A percentile compares a stretch with the other conserved stretches of the same genome.
Evolutionary conservation across 2,329 filamentous ascomycete species (phyloP).

Genomic region (Cytospora paraplurivora): DNA sequence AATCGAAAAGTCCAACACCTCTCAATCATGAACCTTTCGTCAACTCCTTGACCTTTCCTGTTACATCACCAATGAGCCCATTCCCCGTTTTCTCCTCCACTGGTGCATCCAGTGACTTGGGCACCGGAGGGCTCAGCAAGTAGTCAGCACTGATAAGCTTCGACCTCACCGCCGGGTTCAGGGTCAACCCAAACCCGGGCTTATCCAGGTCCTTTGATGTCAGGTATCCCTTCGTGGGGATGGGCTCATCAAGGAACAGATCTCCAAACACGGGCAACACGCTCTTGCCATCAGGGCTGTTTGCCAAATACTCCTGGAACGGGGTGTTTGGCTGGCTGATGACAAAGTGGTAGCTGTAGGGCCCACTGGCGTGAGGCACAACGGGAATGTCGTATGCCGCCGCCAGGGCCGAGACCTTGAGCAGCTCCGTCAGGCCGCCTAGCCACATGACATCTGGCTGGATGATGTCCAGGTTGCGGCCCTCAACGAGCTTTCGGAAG

Average conservation of each 20-base stretch:
- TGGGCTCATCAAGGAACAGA: constrained; percentile 86
- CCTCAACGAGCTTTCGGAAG: constrained; percentile 91
- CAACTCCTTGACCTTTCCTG: constrained; percentile 41
- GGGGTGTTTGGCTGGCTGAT: constrained; percentile 90
- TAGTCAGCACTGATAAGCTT: constrained; percentile 76
- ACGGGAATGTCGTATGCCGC: constrained; percentile 93
- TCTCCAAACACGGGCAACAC: constrained; percentile 92
- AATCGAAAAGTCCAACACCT: neutral
- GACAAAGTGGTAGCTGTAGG: constrained; percentile 96
- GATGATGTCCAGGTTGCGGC: constrained; percentile 88
- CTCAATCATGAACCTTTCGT: constrained; percentile 31
- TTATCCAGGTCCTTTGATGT: constrained; percentile 80
- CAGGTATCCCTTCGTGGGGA: constrained; percentile 79
- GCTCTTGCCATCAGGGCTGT: constrained; percentile 86
- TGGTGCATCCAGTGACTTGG: constrained; percentile 37
- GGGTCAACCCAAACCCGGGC: constrained; percentile 85
- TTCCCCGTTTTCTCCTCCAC: constrained; percentile 29
- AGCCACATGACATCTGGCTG: constrained; percentile 99
- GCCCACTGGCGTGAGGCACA: constrained; percentile 90
- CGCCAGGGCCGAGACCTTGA: constrained; percentile 86
- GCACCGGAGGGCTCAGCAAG: constrained; percentile 69
- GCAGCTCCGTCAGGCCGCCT: constrained; percentile 86
- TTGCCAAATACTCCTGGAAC: constrained; percentile 95
- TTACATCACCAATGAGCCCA: constrained; percentile 38
- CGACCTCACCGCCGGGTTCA: constrained; percentile 72